phyloP scores from a whole-genome alignment of 495 filamentous ascomycete species.

The Trichoderma reesei region DNA sequence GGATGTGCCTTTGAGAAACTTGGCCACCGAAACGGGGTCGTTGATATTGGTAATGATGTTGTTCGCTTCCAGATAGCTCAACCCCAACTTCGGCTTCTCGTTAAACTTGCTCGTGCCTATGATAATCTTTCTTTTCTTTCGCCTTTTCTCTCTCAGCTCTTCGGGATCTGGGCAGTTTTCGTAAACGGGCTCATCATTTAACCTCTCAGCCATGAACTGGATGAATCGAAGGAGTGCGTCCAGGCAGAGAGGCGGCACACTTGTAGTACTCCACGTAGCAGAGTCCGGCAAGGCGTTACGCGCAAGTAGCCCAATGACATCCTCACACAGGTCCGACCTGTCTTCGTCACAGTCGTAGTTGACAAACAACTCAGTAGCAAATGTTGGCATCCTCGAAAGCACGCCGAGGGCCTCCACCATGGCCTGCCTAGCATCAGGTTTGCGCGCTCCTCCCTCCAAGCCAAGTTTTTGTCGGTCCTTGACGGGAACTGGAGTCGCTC shows the following conservation, averaged over 20 bases:
- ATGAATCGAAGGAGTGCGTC: constrained; percentile 86
- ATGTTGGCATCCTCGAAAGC: constrained; percentile 81
- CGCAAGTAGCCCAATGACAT: constrained; percentile 86
- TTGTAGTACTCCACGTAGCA: constrained; percentile 98
- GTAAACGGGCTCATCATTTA: constrained; percentile 56
- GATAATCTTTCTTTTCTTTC: constrained; percentile 78
- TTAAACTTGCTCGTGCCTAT: constrained; percentile 89
- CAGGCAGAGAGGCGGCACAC: constrained; percentile 88
- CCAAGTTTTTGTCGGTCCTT: constrained; percentile 90
- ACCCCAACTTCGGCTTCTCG: constrained; percentile 80
- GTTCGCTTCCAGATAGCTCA: constrained; percentile 74
- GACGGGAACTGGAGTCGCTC: constrained; percentile 85
- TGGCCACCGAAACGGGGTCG: constrained; percentile 63
- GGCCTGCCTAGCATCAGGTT: constrained; percentile 89
- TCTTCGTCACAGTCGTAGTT: constrained; percentile 98
- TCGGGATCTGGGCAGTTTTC: constrained; percentile 60
- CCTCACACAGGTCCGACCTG: constrained; percentile 84
- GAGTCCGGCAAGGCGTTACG: constrained; percentile 95
- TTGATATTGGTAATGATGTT: constrained; percentile 70
- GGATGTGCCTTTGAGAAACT: constrained; percentile 75
- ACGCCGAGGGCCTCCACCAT: constrained; percentile 97
- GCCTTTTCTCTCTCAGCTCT: constrained; percentile 55
- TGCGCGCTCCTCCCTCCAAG: constrained; percentile 82
- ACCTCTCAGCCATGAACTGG: constrained; percentile 78
- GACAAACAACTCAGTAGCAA: constrained; percentile 89